Conservation (phyloP, 139 green algal genomes). For the Cymbomonas tetramitiformis region DNA sequence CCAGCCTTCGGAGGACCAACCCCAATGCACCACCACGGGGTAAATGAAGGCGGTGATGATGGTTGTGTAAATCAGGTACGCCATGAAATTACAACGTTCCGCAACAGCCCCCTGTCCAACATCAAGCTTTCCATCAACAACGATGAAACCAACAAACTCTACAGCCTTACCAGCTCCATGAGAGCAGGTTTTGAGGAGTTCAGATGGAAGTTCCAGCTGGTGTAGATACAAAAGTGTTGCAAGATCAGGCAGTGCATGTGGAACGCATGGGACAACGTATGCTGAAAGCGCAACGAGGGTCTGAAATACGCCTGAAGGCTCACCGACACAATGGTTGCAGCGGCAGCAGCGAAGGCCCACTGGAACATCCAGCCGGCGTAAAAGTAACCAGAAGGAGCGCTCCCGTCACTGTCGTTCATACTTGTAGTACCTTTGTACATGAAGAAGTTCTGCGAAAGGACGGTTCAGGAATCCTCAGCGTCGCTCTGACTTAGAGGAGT, state of each 20-base stretch:
- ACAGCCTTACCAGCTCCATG: too few relatives aligned
- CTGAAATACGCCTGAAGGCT: too few relatives aligned
- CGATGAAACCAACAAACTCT: conserved; percentile 8
- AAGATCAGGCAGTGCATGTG: too few relatives aligned
- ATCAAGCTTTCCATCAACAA: too few relatives aligned
- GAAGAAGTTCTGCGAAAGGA: not conserved
- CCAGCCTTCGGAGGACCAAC: conserved; percentile 42
- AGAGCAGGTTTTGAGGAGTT: too few relatives aligned
- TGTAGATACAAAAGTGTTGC: too few relatives aligned
- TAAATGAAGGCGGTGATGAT: conserved; percentile 53
- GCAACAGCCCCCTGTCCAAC: conserved; percentile 40
- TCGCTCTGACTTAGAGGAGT: too few relatives aligned
- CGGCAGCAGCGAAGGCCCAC: conserved; percentile 33
- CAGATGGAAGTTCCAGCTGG: too few relatives aligned
- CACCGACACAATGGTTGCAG: conserved; percentile 31
- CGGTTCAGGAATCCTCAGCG: not conserved
- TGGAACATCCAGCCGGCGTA: conserved; percentile 12
- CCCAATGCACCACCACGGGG: conserved; percentile 45
- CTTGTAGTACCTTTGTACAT: too few relatives aligned
- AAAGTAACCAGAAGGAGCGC: not conserved
- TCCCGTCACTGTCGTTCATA: too few relatives aligned
- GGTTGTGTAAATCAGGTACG: conserved; percentile 41
- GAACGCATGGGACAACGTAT: too few relatives aligned
- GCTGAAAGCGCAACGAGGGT: too few relatives aligned
- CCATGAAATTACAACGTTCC: conserved; percentile 53